Conservation (phyloP, 2,329 filamentous ascomycete genomes). For the Rhytidhysteron rufulum region DNA sequence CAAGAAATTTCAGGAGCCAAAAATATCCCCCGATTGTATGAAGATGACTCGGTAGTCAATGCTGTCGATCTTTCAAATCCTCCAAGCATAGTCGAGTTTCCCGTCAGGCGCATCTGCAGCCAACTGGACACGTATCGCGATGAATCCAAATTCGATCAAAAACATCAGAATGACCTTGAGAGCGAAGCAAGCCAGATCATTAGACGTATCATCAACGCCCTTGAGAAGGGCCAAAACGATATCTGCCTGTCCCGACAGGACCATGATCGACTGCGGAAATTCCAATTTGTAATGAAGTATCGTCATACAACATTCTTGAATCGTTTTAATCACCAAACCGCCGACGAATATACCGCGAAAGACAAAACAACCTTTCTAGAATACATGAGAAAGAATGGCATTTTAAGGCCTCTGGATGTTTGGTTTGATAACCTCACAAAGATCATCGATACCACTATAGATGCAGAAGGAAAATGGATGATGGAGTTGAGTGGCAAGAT, state of each 20-base stretch:
- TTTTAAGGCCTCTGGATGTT: slow-evolving; percentile 27
- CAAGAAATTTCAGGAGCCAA: too few species aligned
- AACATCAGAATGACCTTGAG: slow-evolving; percentile 5
- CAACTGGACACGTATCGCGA: slow-evolving; percentile 6
- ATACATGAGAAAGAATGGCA: slow-evolving; percentile 29
- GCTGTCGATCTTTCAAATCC: slow-evolving; percentile 1
- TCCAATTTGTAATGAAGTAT: slow-evolving; percentile 45
- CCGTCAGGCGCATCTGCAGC: background rate
- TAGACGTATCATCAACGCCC: background rate
- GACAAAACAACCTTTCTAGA: slow-evolving; percentile 18
- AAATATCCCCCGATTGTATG: too few species aligned
- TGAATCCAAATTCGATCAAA: background rate
- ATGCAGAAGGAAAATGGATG: slow-evolving; percentile 22
- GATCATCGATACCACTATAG: slow-evolving; percentile 23
- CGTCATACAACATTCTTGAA: slow-evolving; percentile 33
- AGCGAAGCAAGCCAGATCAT: background rate
- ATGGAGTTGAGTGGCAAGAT: slow-evolving; percentile 16
- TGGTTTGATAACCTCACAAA: slow-evolving; percentile 31
- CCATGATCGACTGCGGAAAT: background rate
- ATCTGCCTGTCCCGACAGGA: background rate
- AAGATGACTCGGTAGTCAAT: slow-evolving; percentile 1
- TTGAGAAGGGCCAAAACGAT: background rate
- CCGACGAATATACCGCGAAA: slow-evolving; percentile 29
- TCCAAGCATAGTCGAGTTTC: background rate
- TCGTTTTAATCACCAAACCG: slow-evolving; percentile 33